Evolutionary conservation across 2,329 filamentous ascomycete genomes (phyloP), one percentile per base, ranked within the genome.

Genomic region (Juglanconis juglandina): DNA sequence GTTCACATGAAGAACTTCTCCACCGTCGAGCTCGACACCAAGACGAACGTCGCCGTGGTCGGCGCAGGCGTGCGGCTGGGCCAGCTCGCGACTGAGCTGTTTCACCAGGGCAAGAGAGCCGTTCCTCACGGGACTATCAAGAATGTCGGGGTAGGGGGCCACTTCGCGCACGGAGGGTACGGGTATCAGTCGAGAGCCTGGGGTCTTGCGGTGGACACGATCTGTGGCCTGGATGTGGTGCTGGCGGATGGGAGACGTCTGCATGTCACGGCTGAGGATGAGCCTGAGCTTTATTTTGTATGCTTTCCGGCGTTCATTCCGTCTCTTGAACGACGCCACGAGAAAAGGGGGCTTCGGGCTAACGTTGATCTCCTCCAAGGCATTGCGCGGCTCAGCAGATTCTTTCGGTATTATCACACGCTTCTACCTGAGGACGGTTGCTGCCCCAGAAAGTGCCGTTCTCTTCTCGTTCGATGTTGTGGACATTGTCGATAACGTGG

Each of bases 41-140:
- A 63, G 3, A 79, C 74, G 1, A 72, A 72, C 1, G 71, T 78
- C 46, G 79, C 75, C 0, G 73, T 70, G 33, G 75, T 81, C 11
- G 76, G 81, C 56, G 76, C 76, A 11, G 82, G 82, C 30, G 76
- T 81, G 0, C 72, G 81, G 9, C 69, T 85, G 3, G 82, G 81
- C 0, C 77, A 79, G 55, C 72, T 81, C 6, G 77, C 76, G 0
- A 68, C 62, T 4, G 73, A 77, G 61, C 66, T 80, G 4, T 75
- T 72, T 49, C 66, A 68, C 13, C 71, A 77, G 57, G 73, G 72
- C 0, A 65, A 60, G 65, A 76, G 68, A 32, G 80, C 76, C 1
- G 69, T 83, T 3, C 72, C 78, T 32, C 80, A 83, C 55, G 81
- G 81, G 14, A 81, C 80, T 5, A 59, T 59, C 10, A 17, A 46